A percentile compares a stretch with the other conserved stretches of the same genome.
Evolutionary conservation across 2,329 filamentous ascomycete genomes (phyloP).

Genomic region (Fusarium drepaniforme): DNA sequence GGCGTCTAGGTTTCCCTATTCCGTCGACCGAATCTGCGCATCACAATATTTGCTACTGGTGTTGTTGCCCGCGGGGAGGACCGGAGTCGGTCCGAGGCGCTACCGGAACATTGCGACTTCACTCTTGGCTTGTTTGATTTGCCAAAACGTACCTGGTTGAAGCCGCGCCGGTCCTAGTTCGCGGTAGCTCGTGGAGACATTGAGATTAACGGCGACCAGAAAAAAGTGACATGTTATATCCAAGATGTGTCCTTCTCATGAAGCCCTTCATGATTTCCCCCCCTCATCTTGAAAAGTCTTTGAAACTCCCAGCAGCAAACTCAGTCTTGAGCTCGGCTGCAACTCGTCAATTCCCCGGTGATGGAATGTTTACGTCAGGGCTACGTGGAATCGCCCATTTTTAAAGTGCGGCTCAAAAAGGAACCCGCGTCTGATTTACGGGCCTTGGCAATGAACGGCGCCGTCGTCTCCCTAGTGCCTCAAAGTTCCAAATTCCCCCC

Average conservation of each 20-base stretch:
- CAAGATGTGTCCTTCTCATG: not conserved
- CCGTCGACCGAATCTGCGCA: not conserved
- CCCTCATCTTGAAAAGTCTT: not conserved
- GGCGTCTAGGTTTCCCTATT: not conserved
- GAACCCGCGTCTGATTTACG: conserved; percentile 4
- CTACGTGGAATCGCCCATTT: not conserved
- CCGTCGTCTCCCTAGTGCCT: not conserved
- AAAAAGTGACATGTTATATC: conserved; percentile 21
- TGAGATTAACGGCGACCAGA: conserved; percentile 12
- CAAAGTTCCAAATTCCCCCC: not conserved
- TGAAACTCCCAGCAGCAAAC: not conserved
- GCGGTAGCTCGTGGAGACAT: conserved; percentile 17
- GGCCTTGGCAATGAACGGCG: conserved; percentile 2
- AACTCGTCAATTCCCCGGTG: not conserved
- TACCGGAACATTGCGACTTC: conserved; percentile 7
- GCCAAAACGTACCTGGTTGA: conserved; percentile 4
- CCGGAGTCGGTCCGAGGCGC: not conserved
- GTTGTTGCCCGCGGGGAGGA: not conserved
- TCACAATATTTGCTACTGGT: conserved; percentile 17
- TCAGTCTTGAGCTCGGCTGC: not conserved
- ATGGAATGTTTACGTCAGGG: conserved; percentile 8
- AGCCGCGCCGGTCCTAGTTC: not conserved
- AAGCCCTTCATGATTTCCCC: not conserved
- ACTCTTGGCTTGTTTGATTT: conserved; percentile 15
- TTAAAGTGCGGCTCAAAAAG: conserved; percentile 19